These are phyloP conservation scores for Rutidosis leptorrhynchoides DNA, from an alignment of 129 eudicot species.

Conservation along the genomic window DNA sequence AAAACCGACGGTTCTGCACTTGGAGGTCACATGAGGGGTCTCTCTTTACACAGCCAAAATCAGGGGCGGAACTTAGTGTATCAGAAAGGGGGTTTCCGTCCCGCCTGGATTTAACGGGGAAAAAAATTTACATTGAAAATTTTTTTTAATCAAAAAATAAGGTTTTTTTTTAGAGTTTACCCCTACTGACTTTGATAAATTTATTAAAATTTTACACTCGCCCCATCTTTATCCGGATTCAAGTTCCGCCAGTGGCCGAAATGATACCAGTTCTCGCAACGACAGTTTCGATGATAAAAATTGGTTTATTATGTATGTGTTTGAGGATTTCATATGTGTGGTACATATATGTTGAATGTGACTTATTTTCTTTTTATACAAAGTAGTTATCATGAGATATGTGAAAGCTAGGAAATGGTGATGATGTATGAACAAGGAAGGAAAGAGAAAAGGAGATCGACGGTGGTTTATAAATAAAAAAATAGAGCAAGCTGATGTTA, in stretches of 20 bases:
- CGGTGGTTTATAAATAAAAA: background rate
- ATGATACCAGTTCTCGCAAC: constrained; percentile 67
- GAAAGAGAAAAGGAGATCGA: background rate
- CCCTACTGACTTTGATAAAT: no score
- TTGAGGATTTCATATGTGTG: constrained; percentile 19
- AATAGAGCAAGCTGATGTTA: constrained; percentile 11
- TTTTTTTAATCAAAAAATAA: no score
- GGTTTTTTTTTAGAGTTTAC: no score
- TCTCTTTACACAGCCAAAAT: constrained; percentile 80
- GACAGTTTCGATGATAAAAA: constrained; percentile 54
- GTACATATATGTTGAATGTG: constrained; percentile 30
- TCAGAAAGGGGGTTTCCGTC: no score
- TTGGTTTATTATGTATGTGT: constrained; percentile 24
- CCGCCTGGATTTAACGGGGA: no score
- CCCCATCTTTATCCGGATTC: no score
- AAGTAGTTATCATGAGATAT: constrained; percentile 32
- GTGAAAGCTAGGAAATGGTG: constrained; percentile 23
- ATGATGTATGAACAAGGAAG: background rate
- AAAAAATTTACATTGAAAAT: no score
- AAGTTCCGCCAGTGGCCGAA: no score
- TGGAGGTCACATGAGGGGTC: constrained; percentile 71
- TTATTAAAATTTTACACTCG: no score
- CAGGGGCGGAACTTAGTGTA: no score
- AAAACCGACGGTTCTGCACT: constrained; percentile 55
- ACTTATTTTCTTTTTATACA: constrained; percentile 23